Conservation (phyloP, 2,329 filamentous ascomycete species). For the Plenodomus tracheiphilus region DNA sequence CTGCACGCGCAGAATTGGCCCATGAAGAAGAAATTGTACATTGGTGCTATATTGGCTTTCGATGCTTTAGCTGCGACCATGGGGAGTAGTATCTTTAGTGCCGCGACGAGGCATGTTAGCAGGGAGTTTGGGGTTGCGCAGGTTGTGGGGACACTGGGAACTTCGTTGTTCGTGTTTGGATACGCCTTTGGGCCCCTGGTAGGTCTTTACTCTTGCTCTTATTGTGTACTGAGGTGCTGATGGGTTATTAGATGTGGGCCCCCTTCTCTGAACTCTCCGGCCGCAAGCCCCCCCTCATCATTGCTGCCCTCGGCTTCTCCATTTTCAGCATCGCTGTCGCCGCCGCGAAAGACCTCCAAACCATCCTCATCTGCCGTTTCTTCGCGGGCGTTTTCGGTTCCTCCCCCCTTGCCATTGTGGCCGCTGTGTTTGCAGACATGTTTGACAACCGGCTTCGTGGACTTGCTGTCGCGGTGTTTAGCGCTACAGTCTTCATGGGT, state of each 20-base stretch:
- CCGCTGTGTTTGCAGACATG: slow-evolving; percentile 61
- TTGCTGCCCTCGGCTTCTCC: slow-evolving; percentile 55
- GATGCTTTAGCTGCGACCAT: slow-evolving; percentile 74
- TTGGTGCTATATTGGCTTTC: slow-evolving; percentile 70
- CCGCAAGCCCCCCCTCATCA: slow-evolving; percentile 53
- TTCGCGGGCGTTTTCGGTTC: slow-evolving; percentile 59
- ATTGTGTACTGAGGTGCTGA: neutral
- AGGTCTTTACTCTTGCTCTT: slow-evolving; percentile 3
- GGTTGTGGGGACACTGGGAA: slow-evolving; percentile 40
- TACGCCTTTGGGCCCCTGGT: slow-evolving; percentile 45
- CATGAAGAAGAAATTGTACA: slow-evolving; percentile 72
- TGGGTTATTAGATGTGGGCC: slow-evolving; percentile 44
- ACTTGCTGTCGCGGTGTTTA: slow-evolving; percentile 54
- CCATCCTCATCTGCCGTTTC: slow-evolving; percentile 57
- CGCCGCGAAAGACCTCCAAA: slow-evolving; percentile 57
- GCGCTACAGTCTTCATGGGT: slow-evolving; percentile 54
- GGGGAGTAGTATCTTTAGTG: slow-evolving; percentile 54
- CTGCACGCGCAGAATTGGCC: slow-evolving; percentile 90
- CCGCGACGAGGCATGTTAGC: slow-evolving; percentile 35
- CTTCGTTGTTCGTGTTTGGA: slow-evolving; percentile 41
- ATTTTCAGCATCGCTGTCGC: slow-evolving; percentile 56
- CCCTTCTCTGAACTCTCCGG: slow-evolving; percentile 58
- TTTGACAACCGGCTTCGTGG: slow-evolving; percentile 53
- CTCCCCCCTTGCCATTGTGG: slow-evolving; percentile 56
- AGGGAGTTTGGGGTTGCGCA: slow-evolving; percentile 32